Base-by-base conservation (phyloP, 2,329 filamentous ascomycete species). In the Alternaria ethzedia region DNA sequence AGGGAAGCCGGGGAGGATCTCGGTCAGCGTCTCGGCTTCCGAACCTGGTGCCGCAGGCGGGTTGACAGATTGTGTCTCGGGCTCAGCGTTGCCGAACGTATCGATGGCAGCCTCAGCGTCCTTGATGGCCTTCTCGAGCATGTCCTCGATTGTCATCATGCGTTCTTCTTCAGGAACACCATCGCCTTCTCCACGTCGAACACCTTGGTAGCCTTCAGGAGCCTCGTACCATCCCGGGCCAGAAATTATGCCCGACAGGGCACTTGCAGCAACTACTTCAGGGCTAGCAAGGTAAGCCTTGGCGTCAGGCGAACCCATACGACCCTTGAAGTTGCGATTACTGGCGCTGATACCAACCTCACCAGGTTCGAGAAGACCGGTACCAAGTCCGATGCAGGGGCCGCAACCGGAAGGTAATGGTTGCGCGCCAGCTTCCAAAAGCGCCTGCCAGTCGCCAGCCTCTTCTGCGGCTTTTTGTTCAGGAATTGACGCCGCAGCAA, bases 241-340 rank as follows among this genome's bases (percentile, higher is more conserved):
- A 10, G 88, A 83, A 36, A 94, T 93, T 64, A 86, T 86, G 12
- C 92, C 92, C 15, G 84, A 83, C 50, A 97, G 82, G 3, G 95
- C 95, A 72, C 92, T 96, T 8, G 96, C 94, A 5, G 95, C 95
- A 1, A 98, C 95, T 3, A 97, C 90, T 75, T 97, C 94, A 1
- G 96, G 94, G 69, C 91, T 95, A 6, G 90, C 91, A 1, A 97
- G 89, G 77, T 97, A 97, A 0, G 93, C 93, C 74, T 93, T 89
- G 0, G 93, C 92, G 6, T 92, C 88, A 3, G 87, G 89, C 13
- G 87, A 90, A 4, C 94, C 94, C 92, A 97, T 96, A 3, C 94
- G 88, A 0, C 94, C 94, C 80, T 94, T 94, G 84, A 94, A 97
- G 79, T 97, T 97, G 11, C 94, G 86, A 83, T 97, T 97, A 55